Evolutionary conservation across 495 filamentous ascomycete genomes (phyloP), one percentile per base, ranked within the genome.

Genomic region (Chaetomidium leptoderma): DNA sequence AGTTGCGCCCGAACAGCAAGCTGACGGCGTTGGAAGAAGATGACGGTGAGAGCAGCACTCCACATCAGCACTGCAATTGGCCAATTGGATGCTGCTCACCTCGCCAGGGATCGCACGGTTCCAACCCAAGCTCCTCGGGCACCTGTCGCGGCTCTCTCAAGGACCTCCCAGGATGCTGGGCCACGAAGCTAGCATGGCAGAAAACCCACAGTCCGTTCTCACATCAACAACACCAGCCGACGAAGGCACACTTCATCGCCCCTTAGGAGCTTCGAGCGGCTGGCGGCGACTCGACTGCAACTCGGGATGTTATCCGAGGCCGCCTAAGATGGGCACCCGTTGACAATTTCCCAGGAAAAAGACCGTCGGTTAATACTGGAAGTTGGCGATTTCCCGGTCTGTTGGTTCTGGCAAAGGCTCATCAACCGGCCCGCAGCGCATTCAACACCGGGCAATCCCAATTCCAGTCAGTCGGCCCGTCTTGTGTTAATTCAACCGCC

Each of bases 321-420:
- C 17, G 9, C 30, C 30, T 7, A 6, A 14, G 17, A 21, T 6
- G 39, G 9, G 16, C 39, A 17, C 17, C 21, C 6, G 39, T 42
- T 5, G 30, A 33, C 43, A 45, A 45, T 45, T 45, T 16, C 16
- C 19, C 40, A 29, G 21, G 46, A 14, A 37, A 51, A 3, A 53
- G 26, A 16, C 24, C 26, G 49, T 52, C 37, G 51, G 37, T 29
- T 40, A 40, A 40, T 40, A 30, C 8, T 32, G 27, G n/a, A 43
- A 42, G 27, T 5, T 9, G 9, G 8, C 11, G 36, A 43, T 43
- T 23, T 32, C 26, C 24, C 27, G 11, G 27, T n/a, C 8, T 53
- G 47, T 51, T 51, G 32, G 47, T 26, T 51, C 47, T 51, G 47
- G 19, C 27, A 48, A 33, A 48, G n/a, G 10, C 45, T 32, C 29